phyloP scores from a whole-genome alignment of 345 rosid species.

The Conringia planisiliqua region DNA sequence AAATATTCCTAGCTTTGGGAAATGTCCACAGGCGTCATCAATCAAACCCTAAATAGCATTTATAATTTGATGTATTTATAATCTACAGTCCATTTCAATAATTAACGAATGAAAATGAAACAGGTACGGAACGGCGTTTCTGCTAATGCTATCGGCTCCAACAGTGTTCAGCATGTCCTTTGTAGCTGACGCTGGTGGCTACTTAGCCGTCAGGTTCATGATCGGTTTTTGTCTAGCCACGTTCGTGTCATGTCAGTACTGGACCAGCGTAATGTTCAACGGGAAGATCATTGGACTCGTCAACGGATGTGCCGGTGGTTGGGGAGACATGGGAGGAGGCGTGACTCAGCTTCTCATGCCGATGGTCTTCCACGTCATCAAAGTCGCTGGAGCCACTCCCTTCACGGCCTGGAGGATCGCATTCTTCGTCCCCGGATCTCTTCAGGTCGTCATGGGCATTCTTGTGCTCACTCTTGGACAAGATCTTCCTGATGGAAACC shows the following conservation, averaged over 20 bases:
- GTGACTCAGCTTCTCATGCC: slow-evolving; percentile 87
- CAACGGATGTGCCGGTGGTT: slow-evolving; percentile 75
- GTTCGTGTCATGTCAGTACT: slow-evolving; percentile 76
- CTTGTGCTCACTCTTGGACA: slow-evolving; percentile 66
- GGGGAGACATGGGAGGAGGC: slow-evolving; percentile 91
- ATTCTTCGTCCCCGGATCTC: slow-evolving; percentile 65
- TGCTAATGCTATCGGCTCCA: slow-evolving; percentile 67
- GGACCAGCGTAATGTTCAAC: slow-evolving; percentile 85
- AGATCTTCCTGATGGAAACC: slow-evolving; percentile 82
- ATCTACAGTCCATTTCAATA: neutral
- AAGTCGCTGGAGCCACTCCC: slow-evolving; percentile 48
- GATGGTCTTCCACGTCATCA: slow-evolving; percentile 49
- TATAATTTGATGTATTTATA: neutral
- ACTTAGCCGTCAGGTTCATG: slow-evolving; percentile 66
- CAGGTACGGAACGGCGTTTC: slow-evolving; percentile 56
- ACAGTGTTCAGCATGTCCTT: slow-evolving; percentile 74
- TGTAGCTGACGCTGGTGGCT: slow-evolving; percentile 49
- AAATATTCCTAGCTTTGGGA: neutral
- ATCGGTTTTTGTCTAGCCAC: slow-evolving; percentile 85
- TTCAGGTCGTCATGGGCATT: slow-evolving; percentile 58
- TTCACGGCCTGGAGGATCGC: slow-evolving; percentile 83
- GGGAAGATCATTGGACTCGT: slow-evolving; percentile 72
- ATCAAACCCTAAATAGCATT: neutral
- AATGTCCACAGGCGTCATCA: neutral
- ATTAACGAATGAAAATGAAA: neutral